These are phyloP conservation scores for Mentha longifolia DNA, from an alignment of 257 asterid genomes.

Conservation along the genomic window DNA sequence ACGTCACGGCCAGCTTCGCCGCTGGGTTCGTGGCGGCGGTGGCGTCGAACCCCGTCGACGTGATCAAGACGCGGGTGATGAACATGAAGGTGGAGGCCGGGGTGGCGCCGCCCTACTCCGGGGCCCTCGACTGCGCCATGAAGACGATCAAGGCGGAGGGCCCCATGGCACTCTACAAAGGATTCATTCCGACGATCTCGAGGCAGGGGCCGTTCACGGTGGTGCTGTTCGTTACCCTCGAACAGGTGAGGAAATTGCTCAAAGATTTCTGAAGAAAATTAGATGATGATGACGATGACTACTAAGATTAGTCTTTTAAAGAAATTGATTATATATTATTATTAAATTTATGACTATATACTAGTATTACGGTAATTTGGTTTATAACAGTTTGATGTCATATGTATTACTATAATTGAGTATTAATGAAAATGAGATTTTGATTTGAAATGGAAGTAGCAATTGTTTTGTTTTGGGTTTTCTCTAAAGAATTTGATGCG, in stretches of 20 bases:
- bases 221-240: constrained; percentile 88
- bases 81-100: constrained; percentile 85
- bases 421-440: background rate
- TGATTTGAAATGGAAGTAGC: background rate
- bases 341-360: background rate
- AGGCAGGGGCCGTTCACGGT: constrained; percentile 90
- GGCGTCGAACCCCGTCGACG: constrained; percentile 88
- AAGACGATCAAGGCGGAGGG: constrained; percentile 87
- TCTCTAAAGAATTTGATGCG: background rate
- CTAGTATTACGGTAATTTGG: background rate
- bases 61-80: constrained; percentile 90
- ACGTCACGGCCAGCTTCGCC: constrained; percentile 86
- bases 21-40: constrained; percentile 97
- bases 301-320: background rate
- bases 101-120: constrained; percentile 65
- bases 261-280: constrained; percentile 61
- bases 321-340: background rate
- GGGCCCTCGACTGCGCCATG: constrained; percentile 87
- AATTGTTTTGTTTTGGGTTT: background rate
- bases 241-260: constrained; percentile 81
- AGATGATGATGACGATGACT: constrained; percentile 46
- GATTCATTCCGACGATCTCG: constrained; percentile 80
- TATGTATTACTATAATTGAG: background rate
- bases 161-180: constrained; percentile 81
- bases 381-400: background rate